phyloP scores from a whole-genome alignment of 768 basidiomycete species.

The Russula ochroleuca region DNA sequence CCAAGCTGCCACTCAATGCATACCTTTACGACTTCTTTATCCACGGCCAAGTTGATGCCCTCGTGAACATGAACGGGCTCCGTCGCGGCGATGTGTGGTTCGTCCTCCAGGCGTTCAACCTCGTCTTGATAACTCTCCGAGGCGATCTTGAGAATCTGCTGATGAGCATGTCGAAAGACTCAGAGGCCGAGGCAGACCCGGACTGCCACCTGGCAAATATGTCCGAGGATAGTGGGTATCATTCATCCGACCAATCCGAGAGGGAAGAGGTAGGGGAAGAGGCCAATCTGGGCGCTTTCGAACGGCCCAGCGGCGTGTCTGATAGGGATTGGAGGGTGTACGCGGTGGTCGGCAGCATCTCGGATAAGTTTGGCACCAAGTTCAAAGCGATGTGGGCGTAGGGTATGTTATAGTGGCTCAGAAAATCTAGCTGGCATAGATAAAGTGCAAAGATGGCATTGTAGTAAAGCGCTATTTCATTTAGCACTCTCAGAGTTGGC shows the following conservation, averaged over 20 bases:
- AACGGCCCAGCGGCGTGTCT: slow-evolving; percentile 39
- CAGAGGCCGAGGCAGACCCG: slow-evolving; percentile 17
- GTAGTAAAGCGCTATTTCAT: neutral
- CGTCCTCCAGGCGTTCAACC: slow-evolving; percentile 52
- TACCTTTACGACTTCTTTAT: slow-evolving; percentile 65
- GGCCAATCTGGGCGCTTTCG: slow-evolving; percentile 27
- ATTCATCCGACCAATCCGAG: slow-evolving; percentile 34
- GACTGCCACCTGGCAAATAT: slow-evolving; percentile 27
- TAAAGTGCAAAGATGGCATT: neutral
- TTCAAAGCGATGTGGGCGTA: slow-evolving; percentile 55
- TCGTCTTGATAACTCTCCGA: slow-evolving; percentile 49
- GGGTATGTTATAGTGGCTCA: neutral
- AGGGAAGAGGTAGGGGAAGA: slow-evolving; percentile 31
- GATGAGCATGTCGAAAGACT: slow-evolving; percentile 29
- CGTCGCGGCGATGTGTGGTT: slow-evolving; percentile 62
- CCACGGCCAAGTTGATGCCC: slow-evolving; percentile 53
- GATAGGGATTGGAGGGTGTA: slow-evolving; percentile 55
- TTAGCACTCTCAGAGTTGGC: slow-evolving; percentile 39
- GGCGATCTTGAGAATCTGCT: slow-evolving; percentile 48
- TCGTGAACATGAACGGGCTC: slow-evolving; percentile 53
- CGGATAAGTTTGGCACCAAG: slow-evolving; percentile 52
- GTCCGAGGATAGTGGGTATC: slow-evolving; percentile 37
- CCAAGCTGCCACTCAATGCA: slow-evolving; percentile 27
- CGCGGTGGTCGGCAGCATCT: slow-evolving; percentile 42
- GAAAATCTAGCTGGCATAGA: neutral